Evolutionary conservation across 371 early-diverging fungal species (phyloP), one percentile per base, ranked within the genome.

Genomic region (Mortierella sp.): DNA sequence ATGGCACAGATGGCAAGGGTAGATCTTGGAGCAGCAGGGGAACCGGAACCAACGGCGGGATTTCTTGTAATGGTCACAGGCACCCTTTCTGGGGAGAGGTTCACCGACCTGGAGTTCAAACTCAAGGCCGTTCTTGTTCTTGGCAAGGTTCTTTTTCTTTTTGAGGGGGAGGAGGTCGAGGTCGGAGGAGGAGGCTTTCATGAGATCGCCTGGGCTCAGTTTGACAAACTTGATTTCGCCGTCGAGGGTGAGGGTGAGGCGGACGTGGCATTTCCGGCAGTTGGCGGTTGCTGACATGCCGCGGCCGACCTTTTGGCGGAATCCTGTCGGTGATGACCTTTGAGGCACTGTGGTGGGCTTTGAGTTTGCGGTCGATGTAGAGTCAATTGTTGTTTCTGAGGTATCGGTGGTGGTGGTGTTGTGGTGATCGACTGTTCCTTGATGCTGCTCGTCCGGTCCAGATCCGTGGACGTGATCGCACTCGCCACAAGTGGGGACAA

Each of bases 41-140:
- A 99, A 99, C 24, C 99, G 92, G 89, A 99, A 97, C 98, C 98
- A 99, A 70, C 98, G 93, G 73, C 94, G 95, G 8, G 97, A 97
- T 88, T 96, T 97, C 49, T 93, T 91, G 89, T 98, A 99, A 88
- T 99, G 99, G 72, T 90, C 88, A 87, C 99, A 99, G 0, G 96
- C 91, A 0, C 99, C 99, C 72, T 95, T 93, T 55, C 94, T 84
- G 0, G 97, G 97, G 51, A 98, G 89, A 7, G 96, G 93, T 77
- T 95, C 88, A 0, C 84, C 81, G 2, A 84, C 75, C 54, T 75
- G 81, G 76, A 87, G 77, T 46, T 79, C 83, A 21, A 75, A 75
- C 27, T 83, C 83, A 12, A 79, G 72, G 0, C 77, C 76, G 18
- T 54, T 80, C 60, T 73, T 80, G 72, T 71, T 72, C 44, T 76